phyloP scores from a whole-genome alignment of 805 yeast genomes.

The Starmerella tilneyi region DNA sequence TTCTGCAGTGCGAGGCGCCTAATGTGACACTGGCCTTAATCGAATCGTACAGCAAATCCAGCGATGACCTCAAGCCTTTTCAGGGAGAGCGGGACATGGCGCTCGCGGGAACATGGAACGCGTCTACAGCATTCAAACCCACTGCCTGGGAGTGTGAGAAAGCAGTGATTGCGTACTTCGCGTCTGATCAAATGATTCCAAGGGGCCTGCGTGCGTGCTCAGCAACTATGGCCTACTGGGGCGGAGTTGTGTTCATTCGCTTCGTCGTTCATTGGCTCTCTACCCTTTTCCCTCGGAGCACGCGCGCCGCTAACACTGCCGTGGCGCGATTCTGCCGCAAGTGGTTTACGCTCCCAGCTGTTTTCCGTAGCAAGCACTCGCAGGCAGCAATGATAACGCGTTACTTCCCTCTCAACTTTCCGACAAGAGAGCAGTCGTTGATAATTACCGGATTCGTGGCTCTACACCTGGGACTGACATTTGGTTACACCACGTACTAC shows the following conservation, averaged over 20 bases:
- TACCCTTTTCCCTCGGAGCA: not conserved
- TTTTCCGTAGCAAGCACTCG: constrained; percentile 25
- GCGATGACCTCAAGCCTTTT: not conserved
- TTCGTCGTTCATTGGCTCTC: not conserved
- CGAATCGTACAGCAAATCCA: not conserved
- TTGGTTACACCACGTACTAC: constrained; percentile 7
- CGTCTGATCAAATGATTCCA: not conserved
- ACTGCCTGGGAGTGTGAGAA: not conserved
- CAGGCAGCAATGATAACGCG: constrained; percentile 8
- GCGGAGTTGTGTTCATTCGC: not conserved
- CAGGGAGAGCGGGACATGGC: not conserved
- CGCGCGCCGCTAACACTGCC: not conserved
- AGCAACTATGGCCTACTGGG: not conserved
- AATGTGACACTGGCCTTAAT: not conserved
- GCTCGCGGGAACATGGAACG: not conserved
- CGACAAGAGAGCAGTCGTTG: constrained; percentile 36
- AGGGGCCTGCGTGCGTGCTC: not conserved
- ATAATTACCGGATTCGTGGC: constrained; percentile 30
- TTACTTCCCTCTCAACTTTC: constrained; percentile 25
- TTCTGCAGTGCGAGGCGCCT: not conserved
- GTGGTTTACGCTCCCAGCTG: constrained; percentile 27
- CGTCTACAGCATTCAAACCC: not conserved
- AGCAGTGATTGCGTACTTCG: not conserved
- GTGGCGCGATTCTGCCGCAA: not conserved
- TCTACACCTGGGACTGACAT: constrained; percentile 18